A percentile compares a stretch with the other conserved stretches of the same genome.
phyloP scores from a whole-genome alignment of 306 rosid genomes.

The Inga oerstediana region DNA sequence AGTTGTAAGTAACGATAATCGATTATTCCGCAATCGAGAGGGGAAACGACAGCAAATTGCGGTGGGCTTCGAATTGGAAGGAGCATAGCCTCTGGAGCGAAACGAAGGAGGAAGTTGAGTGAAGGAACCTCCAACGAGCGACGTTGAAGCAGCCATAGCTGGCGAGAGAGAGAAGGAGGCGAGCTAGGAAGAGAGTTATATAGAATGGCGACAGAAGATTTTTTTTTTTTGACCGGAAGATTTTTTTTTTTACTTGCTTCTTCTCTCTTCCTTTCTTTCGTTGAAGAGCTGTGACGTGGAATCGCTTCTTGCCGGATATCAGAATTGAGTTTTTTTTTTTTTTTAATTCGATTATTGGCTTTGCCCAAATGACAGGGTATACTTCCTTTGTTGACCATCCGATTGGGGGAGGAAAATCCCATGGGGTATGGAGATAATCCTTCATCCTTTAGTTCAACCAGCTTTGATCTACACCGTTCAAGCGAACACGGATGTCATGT shows the following conservation, averaged over 20 bases:
- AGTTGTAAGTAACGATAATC: conserved; percentile 22
- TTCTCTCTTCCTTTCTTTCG: neutral
- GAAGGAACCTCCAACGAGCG: conserved; percentile 35
- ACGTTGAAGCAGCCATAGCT: conserved; percentile 36
- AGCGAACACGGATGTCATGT: neutral
- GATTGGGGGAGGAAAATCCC: neutral
- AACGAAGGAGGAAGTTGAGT: conserved; percentile 23
- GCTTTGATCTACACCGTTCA: neutral
- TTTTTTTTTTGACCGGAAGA: neutral
- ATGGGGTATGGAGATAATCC: neutral
- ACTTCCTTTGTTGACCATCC: neutral
- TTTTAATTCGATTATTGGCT: neutral
- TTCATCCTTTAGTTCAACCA: neutral
- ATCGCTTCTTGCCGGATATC: neutral
- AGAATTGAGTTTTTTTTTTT: neutral
- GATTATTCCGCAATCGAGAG: conserved; percentile 35
- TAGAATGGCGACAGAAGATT: neutral
- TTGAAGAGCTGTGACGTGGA: conserved; percentile 6
- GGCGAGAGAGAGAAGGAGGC: neutral
- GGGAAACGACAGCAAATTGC: conserved; percentile 2
- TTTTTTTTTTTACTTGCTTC: neutral
- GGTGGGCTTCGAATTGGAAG: neutral
- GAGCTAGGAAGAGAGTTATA: neutral
- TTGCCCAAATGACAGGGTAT: neutral
- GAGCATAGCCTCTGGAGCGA: neutral